Evolutionary conservation across 805 yeast species (phyloP).

Genomic region (Monosporozyma yasuniensis): DNA sequence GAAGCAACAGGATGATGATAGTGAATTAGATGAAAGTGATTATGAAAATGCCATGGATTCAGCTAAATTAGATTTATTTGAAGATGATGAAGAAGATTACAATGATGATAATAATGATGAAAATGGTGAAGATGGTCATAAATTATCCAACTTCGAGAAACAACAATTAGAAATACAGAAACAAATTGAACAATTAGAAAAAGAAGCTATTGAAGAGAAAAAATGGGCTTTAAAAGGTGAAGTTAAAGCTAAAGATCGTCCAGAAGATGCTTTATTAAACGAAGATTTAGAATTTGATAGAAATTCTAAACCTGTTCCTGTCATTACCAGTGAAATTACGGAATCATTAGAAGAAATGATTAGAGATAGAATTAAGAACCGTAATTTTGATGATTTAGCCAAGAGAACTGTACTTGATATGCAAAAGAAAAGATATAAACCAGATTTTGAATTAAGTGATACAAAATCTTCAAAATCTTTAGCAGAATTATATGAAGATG

Average conservation of each 20-base stretch:
- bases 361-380: slow-evolving; percentile 65
- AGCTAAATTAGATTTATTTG: slow-evolving; percentile 54
- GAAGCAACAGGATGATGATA: slow-evolving; percentile 7
- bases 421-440: slow-evolving; percentile 43
- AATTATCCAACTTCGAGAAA: slow-evolving; percentile 67
- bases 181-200: slow-evolving; percentile 73
- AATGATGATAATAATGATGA: slow-evolving; percentile 17
- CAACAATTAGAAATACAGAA: slow-evolving; percentile 69
- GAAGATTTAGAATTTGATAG: slow-evolving; percentile 86
- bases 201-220: slow-evolving; percentile 82
- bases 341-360: slow-evolving; percentile 84
- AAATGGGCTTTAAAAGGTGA: slow-evolving; percentile 95
- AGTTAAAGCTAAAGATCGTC: slow-evolving; percentile 71
- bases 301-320: slow-evolving; percentile 92
- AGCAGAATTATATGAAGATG: slow-evolving; percentile 89
- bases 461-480: slow-evolving; percentile 77
- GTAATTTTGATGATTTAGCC: slow-evolving; percentile 77
- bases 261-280: slow-evolving; percentile 71
- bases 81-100: slow-evolving; percentile 20
- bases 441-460: slow-evolving; percentile 62
- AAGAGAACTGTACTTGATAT: slow-evolving; percentile 61
- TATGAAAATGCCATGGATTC: slow-evolving; percentile 52
- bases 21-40: slow-evolving; percentile 27
- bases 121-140: slow-evolving; percentile 18
- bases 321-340: slow-evolving; percentile 81